These are phyloP conservation scores for Cladorrhinum sp. DNA, from an alignment of 2,329 filamentous ascomycete species.

Conservation along the genomic window DNA sequence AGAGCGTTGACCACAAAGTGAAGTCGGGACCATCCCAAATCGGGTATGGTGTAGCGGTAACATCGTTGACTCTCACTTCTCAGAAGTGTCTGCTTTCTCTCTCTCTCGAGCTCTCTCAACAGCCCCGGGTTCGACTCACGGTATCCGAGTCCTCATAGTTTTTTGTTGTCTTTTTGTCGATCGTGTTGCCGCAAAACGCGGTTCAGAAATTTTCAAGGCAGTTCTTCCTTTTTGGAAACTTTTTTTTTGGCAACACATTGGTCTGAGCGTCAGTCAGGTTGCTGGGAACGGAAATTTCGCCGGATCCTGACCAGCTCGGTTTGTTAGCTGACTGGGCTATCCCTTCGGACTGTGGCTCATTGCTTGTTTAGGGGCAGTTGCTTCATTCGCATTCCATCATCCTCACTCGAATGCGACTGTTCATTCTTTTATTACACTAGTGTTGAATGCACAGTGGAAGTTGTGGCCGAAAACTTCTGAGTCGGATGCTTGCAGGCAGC, in stretches of 20 bases:
- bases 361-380: no score
- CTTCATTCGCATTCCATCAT: no score
- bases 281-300: background rate
- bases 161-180: background rate
- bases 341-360: background rate
- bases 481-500: background rate
- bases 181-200: no score
- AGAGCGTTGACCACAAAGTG: background rate
- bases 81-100: constrained; percentile 12
- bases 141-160: constrained; percentile 14
- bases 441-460: no score
- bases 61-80: constrained; percentile 21
- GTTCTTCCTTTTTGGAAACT: no score
- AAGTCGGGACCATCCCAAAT: constrained; percentile 14
- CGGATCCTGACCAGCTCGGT: background rate
- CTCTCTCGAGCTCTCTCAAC: constrained; percentile 16
- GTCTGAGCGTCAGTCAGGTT: background rate
- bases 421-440: no score
- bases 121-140: constrained; percentile 20
- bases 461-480: no score
- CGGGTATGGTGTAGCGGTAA: constrained; percentile 21
- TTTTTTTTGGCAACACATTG: background rate
- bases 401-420: background rate
- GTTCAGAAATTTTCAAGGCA: no score
- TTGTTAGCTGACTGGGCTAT: background rate